Conservation (phyloP, 208 protist species). For the Tritrichomonas musculus region DNA sequence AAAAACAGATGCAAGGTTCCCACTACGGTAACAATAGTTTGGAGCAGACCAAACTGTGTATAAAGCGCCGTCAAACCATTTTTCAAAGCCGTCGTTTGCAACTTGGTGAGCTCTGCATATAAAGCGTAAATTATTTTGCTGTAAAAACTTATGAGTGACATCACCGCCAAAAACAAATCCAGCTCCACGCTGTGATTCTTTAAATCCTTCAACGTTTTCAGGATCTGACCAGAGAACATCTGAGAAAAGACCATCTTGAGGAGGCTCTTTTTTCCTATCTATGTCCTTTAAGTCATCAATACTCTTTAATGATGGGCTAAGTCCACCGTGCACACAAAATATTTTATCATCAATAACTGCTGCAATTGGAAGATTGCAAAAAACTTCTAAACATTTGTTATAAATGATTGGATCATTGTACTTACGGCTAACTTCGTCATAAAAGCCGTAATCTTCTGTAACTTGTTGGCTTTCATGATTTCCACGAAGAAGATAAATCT, state of each 20-base stretch:
- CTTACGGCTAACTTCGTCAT: slow-evolving; percentile 63
- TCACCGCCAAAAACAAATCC: slow-evolving; percentile 28
- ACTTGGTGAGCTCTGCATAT: slow-evolving; percentile 73
- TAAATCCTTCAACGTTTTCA: background rate
- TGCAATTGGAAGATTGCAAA: slow-evolving; percentile 25
- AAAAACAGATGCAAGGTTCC: slow-evolving; percentile 93
- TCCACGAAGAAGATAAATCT: slow-evolving; percentile 47
- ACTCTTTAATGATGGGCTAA: background rate
- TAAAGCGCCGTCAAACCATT: slow-evolving; percentile 77
- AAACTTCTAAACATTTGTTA: background rate
- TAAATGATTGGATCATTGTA: slow-evolving; percentile 59
- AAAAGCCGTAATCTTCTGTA: slow-evolving; percentile 45
- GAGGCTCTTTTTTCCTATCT: background rate
- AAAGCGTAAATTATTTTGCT: slow-evolving; percentile 22
- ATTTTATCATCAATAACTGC: slow-evolving; percentile 16
- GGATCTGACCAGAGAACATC: slow-evolving; percentile 36
- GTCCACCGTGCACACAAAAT: slow-evolving; percentile 34
- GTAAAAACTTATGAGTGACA: slow-evolving; percentile 9
- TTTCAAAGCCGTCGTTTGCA: slow-evolving; percentile 84
- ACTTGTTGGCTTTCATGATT: slow-evolving; percentile 50
- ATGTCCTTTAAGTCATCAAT: background rate
- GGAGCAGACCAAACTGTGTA: slow-evolving; percentile 88
- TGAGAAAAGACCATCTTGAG: background rate
- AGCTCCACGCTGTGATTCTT: slow-evolving; percentile 31
- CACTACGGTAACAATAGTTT: slow-evolving; percentile 90